Base-by-base conservation (phyloP, 345 rosid genomes). In the Excoecaria cochinchinensis region DNA sequence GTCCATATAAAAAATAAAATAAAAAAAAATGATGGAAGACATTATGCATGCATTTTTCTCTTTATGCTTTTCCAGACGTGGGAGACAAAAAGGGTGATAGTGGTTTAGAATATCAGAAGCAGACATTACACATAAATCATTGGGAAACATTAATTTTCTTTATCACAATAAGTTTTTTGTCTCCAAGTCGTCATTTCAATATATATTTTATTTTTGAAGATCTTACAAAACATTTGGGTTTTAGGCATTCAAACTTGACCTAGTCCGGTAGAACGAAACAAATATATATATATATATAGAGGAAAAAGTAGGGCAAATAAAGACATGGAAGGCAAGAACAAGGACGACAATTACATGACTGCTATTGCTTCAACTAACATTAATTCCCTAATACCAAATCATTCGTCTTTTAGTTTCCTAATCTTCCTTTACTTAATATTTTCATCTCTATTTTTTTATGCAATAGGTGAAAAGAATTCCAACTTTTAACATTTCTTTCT, bases 341-440 rank as follows among this genome's bases (percentile, higher is more conserved):
- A 36, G 71, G 74, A 75, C 61, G 84, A 84, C 79, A 77, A 63
- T 65, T 68, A 84, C 85, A 76, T 60, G 60, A 83, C 78, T 83
- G 67, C 72, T 73, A n/a, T 60, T 10, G 14, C 25, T 67, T 25
- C 66, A 64, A 47, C 64, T 64, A 21, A 59, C 57, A 51, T 47
- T 64, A 16, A 24, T 77, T 67, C 72, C 63, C 19, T 61, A 6
- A 0, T 65, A 74, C 81, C 80, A 70, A 82, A 77, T 79, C 76
- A 57, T 40, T 65, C 62, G 78, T 82, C 78, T 12, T 79, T 62
- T 81, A 55, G 31, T 24, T 56, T 58, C 31, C 31, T 31, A 31
- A 31, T 31, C 31, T 31, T 31, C 31, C n/a, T n/a, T n/a, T n/a
- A n/a, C n/a, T n/a, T n/a, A n/a, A n/a, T n/a, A n/a, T n/a, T n/a